Base-by-base conservation (phyloP, 768 basidiomycete species). In the Boletus barrowsii region DNA sequence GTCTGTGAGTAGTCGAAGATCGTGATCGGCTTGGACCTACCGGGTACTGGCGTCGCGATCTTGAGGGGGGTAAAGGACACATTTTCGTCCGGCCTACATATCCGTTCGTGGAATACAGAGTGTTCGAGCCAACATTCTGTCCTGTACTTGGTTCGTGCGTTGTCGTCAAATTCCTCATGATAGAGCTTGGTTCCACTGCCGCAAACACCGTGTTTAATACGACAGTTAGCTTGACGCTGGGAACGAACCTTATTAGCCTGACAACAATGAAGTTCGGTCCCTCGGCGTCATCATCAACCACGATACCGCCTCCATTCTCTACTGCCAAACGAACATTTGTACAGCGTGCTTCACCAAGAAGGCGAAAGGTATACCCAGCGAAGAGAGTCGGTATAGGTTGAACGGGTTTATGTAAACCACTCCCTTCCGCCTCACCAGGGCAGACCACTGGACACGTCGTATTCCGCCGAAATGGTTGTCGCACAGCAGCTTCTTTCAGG, bases 121-220 rank as follows among this genome's bases (percentile, higher is more conserved):
- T 81, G 81, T 68, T 98, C 94, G 2, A 98, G 76, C 94, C 94
- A 98, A 66, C 91, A 95, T 68, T 97, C 94, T 0, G 94, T 96
- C 42, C 93, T 82, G 62, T 84, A 91, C 60, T 83, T 86, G 4
- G 60, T 51, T 43, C 80, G 76, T 57, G 76, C 62, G 1, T 35
- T 11, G 8, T 73, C 69, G 49, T 84, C 82, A 6, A 68, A 64
- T 64, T 90, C 88, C 32, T 79, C 77, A 3, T 69, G 72, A 59
- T 78, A 89, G n/a, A 88, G 58, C 57, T 82, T 83, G 60, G 86
- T 88, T 26, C 88, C 89, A 62, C 89, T 91, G 53, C 10, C 29
- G n/a, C 3, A n/a, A n/a, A 29, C n/a, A 15, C 15, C 14, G 7
- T 36, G 15, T 36, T 36, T 1, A 17, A 13, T 36, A 15, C 4